Conservation (phyloP, 2,329 filamentous ascomycete species). For the Aspergillus ochraceoroseus region DNA sequence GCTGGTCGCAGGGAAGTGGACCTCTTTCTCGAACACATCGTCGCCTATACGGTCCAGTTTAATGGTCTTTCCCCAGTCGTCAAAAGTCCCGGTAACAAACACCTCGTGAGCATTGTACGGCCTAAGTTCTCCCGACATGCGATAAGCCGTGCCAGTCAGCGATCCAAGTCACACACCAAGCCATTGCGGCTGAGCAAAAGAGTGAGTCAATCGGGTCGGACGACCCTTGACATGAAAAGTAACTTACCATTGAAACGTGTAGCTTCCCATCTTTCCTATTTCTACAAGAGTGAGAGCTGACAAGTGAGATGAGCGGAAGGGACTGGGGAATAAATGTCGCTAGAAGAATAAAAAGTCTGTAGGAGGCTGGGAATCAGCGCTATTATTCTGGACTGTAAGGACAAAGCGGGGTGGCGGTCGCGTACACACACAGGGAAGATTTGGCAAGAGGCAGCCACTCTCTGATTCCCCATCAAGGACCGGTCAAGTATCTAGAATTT, state of each 20-base stretch:
- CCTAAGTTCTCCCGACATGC: conserved; percentile 51
- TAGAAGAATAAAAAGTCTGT: no score
- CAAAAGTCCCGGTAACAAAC: conserved; percentile 92
- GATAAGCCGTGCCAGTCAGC: conserved; percentile 29
- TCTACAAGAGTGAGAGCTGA: conserved; percentile 1
- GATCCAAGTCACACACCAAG: conserved; percentile 16
- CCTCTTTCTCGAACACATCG: conserved; percentile 70
- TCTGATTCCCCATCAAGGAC: not conserved
- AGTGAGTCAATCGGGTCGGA: not conserved
- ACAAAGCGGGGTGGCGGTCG: conserved; percentile 17
- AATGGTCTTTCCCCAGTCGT: conserved; percentile 85
- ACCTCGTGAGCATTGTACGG: conserved; percentile 77
- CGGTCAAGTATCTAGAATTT: no score
- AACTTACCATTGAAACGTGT: conserved; percentile 39
- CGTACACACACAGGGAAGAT: conserved; percentile 9
- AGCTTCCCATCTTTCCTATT: conserved; percentile 31
- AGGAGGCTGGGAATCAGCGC: conserved; percentile 15
- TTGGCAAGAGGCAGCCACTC: conserved; percentile 3
- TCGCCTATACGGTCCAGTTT: conserved; percentile 72
- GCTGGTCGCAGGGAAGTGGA: conserved; percentile 60
- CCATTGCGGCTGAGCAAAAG: conserved; percentile 4
- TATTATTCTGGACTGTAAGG: conserved; percentile 4
- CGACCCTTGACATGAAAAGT: not conserved
- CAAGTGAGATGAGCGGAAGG: conserved; percentile 3
- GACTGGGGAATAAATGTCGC: no score